A percentile compares a stretch with the other conserved stretches of the same genome.
These are phyloP conservation scores for Talaromyces sp. DNA, from an alignment of 2,329 filamentous ascomycete species.

Conservation along the genomic window DNA sequence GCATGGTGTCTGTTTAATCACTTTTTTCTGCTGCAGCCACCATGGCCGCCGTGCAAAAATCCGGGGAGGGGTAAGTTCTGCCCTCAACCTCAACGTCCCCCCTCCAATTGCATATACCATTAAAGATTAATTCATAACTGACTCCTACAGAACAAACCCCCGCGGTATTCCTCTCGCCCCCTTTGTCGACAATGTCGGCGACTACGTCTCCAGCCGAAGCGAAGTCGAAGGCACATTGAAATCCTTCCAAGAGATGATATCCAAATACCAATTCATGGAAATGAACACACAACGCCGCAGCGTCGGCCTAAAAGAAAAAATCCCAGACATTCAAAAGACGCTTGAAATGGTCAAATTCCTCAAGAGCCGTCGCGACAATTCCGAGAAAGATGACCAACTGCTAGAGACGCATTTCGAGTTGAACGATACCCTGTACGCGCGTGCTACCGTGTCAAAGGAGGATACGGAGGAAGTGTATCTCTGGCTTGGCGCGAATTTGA, in stretches of 20 bases:
- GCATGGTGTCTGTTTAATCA: neutral
- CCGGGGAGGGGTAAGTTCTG: conserved; percentile 8
- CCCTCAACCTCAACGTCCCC: neutral
- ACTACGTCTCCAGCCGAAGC: conserved; percentile 40
- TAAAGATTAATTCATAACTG: too few relatives aligned
- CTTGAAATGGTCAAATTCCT: conserved; percentile 85
- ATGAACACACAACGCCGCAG: conserved; percentile 81
- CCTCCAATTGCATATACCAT: too few relatives aligned
- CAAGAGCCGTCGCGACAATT: conserved; percentile 55
- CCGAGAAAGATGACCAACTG: neutral
- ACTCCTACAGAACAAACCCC: too few relatives aligned
- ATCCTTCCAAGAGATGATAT: conserved; percentile 48
- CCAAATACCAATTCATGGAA: conserved; percentile 99
- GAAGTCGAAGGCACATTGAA: conserved; percentile 42
- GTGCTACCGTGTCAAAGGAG: conserved; percentile 72
- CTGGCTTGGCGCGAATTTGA: conserved; percentile 98
- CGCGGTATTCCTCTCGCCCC: conserved; percentile 43
- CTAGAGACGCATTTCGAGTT: conserved; percentile 93
- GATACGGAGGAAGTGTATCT: conserved; percentile 74
- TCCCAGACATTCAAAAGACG: conserved; percentile 95
- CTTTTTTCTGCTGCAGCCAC: neutral
- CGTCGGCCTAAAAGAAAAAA: conserved; percentile 80
- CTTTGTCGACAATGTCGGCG: conserved; percentile 42
- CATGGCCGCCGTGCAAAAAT: conserved; percentile 19
- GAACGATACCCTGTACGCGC: conserved; percentile 91